phyloP scores from a whole-genome alignment of 306 rosid genomes.

The Casuarina glauca region DNA sequence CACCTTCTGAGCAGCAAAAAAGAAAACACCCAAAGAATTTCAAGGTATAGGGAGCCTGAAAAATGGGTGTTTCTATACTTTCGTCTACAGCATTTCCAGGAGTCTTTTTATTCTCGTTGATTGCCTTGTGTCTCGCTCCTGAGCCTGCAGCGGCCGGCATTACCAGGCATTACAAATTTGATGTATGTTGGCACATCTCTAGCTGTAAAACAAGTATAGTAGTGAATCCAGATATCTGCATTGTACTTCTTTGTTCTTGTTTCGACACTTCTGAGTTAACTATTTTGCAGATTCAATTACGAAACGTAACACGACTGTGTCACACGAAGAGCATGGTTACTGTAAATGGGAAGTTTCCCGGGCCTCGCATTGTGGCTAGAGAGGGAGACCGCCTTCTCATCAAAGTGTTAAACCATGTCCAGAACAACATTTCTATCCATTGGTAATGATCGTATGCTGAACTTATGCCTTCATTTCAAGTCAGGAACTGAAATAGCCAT shows the following conservation, averaged over 20 bases:
- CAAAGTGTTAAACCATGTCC: slow-evolving; percentile 56
- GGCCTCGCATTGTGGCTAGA: slow-evolving; percentile 69
- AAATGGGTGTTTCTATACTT: slow-evolving; percentile 37
- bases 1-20: neutral
- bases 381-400: slow-evolving; percentile 64
- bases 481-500: neutral
- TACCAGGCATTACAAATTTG: slow-evolving; percentile 63
- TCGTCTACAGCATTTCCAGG: slow-evolving; percentile 19
- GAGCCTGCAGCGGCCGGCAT: slow-evolving; percentile 43
- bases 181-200: slow-evolving; percentile 31
- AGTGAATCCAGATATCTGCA: neutral
- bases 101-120: slow-evolving; percentile 30
- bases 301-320: slow-evolving; percentile 63
- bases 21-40: neutral
- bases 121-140: slow-evolving; percentile 26
- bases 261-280: neutral
- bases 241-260: neutral
- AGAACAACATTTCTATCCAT: slow-evolving; percentile 56
- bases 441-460: slow-evolving; percentile 40
- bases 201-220: neutral
- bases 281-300: slow-evolving; percentile 38
- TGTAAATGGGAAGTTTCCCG: slow-evolving; percentile 74
- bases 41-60: slow-evolving; percentile 9
- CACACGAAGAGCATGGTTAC: slow-evolving; percentile 64
- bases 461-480: no score